Evolutionary conservation across 2,329 filamentous ascomycete genomes (phyloP).

Genomic region (Neonectria neomacrospora): DNA sequence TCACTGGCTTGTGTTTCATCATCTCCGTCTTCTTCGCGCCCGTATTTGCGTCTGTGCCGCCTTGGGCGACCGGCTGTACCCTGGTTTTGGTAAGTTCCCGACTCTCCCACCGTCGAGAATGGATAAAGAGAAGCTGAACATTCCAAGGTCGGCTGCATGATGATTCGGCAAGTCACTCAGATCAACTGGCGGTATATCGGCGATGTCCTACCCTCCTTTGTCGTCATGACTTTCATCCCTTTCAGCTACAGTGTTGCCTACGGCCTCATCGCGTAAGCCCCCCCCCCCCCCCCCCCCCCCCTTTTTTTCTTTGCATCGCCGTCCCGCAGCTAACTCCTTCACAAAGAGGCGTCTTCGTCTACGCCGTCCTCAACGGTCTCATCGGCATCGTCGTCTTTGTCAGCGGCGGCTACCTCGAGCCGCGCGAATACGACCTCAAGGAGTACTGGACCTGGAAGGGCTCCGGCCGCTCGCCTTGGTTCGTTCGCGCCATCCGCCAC

Average conservation of each 20-base stretch:
- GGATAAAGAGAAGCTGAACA: constrained; percentile 9
- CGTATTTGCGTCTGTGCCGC: constrained; percentile 80
- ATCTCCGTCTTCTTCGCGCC: constrained; percentile 80
- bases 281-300: too few relatives aligned
- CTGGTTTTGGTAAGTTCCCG: constrained; percentile 68
- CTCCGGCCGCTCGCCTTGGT: constrained; percentile 59
- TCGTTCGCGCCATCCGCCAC: constrained; percentile 53
- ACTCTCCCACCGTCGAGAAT: background rate
- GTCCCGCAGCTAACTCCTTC: constrained; percentile 18
- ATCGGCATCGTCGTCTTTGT: constrained; percentile 58
- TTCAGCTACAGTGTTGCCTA: constrained; percentile 85
- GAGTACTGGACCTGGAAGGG: constrained; percentile 67
- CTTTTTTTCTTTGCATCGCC: background rate
- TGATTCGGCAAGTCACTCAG: constrained; percentile 78
- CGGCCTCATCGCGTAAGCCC: constrained; percentile 75
- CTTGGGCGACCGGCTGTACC: constrained; percentile 81
- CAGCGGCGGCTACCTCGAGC: constrained; percentile 57
- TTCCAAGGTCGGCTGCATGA: constrained; percentile 75
- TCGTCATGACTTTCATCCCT: constrained; percentile 79
- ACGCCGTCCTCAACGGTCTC: constrained; percentile 61
- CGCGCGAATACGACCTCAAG: constrained; percentile 64
- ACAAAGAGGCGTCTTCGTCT: constrained; percentile 63
- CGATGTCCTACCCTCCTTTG: constrained; percentile 79
- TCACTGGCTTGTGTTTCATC: constrained; percentile 76
- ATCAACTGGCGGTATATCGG: constrained; percentile 84